Evolutionary conservation across 495 filamentous ascomycete species (phyloP), one percentile per base, ranked within the genome.

Genomic region (Tuber aestivum): DNA sequence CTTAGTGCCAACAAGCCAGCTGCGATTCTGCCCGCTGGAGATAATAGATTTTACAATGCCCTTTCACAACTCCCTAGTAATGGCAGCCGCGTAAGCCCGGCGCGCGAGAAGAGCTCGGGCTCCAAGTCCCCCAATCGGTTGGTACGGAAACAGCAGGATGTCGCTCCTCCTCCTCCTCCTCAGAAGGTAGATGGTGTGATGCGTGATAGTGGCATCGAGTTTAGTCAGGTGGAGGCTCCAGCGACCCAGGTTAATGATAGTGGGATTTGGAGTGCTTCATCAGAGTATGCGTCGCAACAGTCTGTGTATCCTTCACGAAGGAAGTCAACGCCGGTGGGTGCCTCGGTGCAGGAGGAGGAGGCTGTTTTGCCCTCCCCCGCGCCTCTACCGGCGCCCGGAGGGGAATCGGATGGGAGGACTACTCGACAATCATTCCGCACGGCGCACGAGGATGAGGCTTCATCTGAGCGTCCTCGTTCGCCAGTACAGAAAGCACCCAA

Each of bases 391-490:
- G 38, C 70, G 41, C 70, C 38, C 16, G 27, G 16, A 18, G 44
- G 75, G 4, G 56, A 74, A 74, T 75, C 72, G 38, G 87, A 86
- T 41, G 86, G 86, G 38, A 87, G 87, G 70, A 87, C 86, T 50
- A 88, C 88, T 35, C 88, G 89, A 56, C 87, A 85, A 8, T 91
- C 89, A 0, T 93, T 92, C 82, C 88, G 91, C 61, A 91, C 92
- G 9, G 90, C 91, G 2, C 89, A 89, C 78, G 90, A 93, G 79
- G 88, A 89, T 65, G 44, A 42, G 56, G 56, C 56, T 35, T 65
- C 56, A 69, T 73, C 75, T 27, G n/a, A 61, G 3, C 71, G 21
- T n/a, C 69, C 70, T 42, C 71, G 32, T 42, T 73, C 75, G 20
- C 70, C 75, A 42, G 38, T 41, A 65, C 56, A 65, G 32, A 65